These are phyloP conservation scores for Vitis hybrid DNA, from an alignment of 177 flowering plant species.

Conservation along the genomic window DNA sequence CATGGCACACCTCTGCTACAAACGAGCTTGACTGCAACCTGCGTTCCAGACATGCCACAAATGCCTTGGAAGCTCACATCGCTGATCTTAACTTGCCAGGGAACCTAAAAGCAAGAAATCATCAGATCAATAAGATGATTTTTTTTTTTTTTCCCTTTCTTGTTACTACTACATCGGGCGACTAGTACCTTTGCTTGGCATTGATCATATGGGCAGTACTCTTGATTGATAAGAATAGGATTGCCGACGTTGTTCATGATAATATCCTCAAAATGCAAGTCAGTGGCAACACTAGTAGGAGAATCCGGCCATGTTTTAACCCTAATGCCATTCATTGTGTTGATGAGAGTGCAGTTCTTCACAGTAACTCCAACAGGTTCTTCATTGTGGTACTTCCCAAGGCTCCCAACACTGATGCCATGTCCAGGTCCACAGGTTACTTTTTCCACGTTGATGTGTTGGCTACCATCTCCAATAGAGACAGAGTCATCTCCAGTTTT, in stretches of 20 bases:
- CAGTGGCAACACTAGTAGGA: slow-evolving; percentile 22
- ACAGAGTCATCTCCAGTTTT: slow-evolving; percentile 75
- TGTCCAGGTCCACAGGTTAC: slow-evolving; percentile 79
- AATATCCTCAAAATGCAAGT: slow-evolving; percentile 49
- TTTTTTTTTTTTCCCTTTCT: not conserved
- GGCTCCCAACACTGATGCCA: slow-evolving; percentile 66
- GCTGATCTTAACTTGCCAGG: no score
- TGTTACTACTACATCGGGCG: not conserved
- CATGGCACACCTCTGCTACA: no score
- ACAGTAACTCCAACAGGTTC: slow-evolving; percentile 39
- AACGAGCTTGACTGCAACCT: no score
- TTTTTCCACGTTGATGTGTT: slow-evolving; percentile 22
- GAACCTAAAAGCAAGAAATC: no score
- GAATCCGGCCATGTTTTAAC: slow-evolving; percentile 64
- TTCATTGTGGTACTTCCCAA: slow-evolving; percentile 47
- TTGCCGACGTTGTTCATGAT: slow-evolving; percentile 40
- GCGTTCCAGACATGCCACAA: no score
- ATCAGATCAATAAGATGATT: no score
- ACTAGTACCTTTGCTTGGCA: slow-evolving; percentile 18
- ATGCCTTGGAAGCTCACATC: no score
- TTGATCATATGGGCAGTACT: slow-evolving; percentile 48
- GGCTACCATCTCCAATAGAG: slow-evolving; percentile 56
- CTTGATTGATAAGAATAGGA: slow-evolving; percentile 58
- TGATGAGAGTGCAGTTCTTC: slow-evolving; percentile 36
- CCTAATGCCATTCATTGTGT: slow-evolving; percentile 48